Evolutionary conservation across 164 flowering plant species (phyloP).

Genomic region (Echeveria elegans): DNA sequence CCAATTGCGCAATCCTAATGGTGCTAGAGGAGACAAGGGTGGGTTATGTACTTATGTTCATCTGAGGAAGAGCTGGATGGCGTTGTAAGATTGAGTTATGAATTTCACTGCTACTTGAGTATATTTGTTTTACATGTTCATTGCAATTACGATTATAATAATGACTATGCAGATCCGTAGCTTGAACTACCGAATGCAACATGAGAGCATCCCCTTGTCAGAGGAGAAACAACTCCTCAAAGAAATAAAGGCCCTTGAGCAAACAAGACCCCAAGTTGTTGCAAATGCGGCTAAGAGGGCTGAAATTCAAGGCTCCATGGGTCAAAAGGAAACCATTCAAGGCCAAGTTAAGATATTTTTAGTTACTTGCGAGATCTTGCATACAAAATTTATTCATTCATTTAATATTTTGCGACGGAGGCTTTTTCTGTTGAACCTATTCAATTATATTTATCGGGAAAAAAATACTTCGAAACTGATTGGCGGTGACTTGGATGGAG

Average conservation of each 20-base stretch:
- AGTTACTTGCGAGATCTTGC: not conserved
- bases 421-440: not conserved
- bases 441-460: not conserved
- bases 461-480: not conserved
- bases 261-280: slow-evolving; percentile 76
- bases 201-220: slow-evolving; percentile 76
- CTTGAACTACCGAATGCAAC: slow-evolving; percentile 75
- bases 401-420: too few species aligned
- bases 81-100: slow-evolving; percentile 36
- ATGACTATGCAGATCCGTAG: slow-evolving; percentile 51
- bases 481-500: slow-evolving; percentile 36
- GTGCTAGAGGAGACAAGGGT: slow-evolving; percentile 30
- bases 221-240: slow-evolving; percentile 87
- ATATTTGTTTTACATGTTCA: not conserved
- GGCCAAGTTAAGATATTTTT: slow-evolving; percentile 78
- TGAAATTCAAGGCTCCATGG: slow-evolving; percentile 68
- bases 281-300: slow-evolving; percentile 75
- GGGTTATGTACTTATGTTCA: slow-evolving; percentile 77
- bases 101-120: not conserved
- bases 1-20: slow-evolving; percentile 49
- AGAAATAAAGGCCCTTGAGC: slow-evolving; percentile 86
- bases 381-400: not conserved
- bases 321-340: slow-evolving; percentile 68
- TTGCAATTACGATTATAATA: too few species aligned
- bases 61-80: slow-evolving; percentile 88